Evolutionary conservation across 2,329 filamentous ascomycete genomes (phyloP), one percentile per base, ranked within the genome.

Genomic region (Cyphellophora europaea): DNA sequence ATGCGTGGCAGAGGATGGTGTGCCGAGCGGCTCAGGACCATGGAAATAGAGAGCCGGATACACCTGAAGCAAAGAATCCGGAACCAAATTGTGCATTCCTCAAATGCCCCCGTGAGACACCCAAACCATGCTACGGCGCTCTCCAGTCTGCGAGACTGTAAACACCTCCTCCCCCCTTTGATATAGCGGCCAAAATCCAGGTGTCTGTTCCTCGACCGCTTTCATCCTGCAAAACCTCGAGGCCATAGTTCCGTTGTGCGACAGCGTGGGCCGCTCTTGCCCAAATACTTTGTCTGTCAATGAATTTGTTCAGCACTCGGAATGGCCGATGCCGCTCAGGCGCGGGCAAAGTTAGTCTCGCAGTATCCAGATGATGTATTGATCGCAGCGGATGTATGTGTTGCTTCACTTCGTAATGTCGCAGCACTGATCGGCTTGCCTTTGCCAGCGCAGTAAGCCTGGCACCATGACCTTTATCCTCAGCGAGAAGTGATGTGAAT

Each of bases 261-360:
- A 40, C 17, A 17, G 37, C 27, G 27, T 23, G 16, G 6, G 37
- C 33, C 11, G 37, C 21, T 12, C 18, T 19, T 28, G 30, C 21
- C 33, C 32, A 36, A 21, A 40, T 35, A 27, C 36, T 33, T 15
- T 40, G 37, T 12, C 27, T 29, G 19, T 19, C 34, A 13, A 40
- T 19, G 27, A 40, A 40, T 3, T n/a, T 25, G 11, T 40, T 34
- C 34, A 30, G 15, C 12, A 30, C 19, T 29, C 11, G 28, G 28
- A 16, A 25, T n/a, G 17, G 31, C 25, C 37, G 16, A 16, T 13
- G 32, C 28, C 13, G 36, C 31, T 15, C 11, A 19, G 8, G 11
- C 14, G n/a, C 19, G 5, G 19, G n/a, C 13, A 21, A 10, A 21
- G n/a, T 29, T 18, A 10, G 11, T 13, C 12, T 27, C 35, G 5